These are phyloP conservation scores for Piromyces sp. DNA, from an alignment of 192 early-diverging fungal genomes.

Conservation along the genomic window DNA sequence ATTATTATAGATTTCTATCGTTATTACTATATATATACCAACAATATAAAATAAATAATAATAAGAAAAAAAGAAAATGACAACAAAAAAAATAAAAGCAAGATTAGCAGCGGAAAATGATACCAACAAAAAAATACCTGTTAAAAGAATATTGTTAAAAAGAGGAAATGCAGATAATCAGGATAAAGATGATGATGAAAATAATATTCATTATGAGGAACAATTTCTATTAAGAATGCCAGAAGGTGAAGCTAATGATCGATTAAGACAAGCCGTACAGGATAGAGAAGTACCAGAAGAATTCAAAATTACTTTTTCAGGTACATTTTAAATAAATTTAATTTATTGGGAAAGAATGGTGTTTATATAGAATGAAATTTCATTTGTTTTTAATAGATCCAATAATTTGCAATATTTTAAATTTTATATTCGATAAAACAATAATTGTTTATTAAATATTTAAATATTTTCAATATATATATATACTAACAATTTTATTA, in stretches of 20 bases:
- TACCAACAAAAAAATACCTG: neutral
- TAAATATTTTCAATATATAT: no score
- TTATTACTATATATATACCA: no score
- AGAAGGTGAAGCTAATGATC: conserved; percentile 22
- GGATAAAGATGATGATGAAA: conserved; percentile 35
- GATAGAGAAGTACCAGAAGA: conserved; percentile 23
- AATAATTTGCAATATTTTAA: no score
- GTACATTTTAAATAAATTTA: neutral
- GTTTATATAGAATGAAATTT: no score
- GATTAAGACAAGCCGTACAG: conserved; percentile 27
- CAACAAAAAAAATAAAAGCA: neutral
- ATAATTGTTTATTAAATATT: no score
- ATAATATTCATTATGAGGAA: conserved; percentile 58
- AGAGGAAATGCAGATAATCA: neutral
- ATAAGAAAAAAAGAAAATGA: neutral
- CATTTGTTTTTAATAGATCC: no score
- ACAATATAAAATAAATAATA: neutral
- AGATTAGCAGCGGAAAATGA: neutral
- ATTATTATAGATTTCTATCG: no score
- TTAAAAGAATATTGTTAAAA: neutral
- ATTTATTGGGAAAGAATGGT: no score
- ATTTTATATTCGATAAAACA: no score
- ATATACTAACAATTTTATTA: no score
- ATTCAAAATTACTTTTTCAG: conserved; percentile 12
- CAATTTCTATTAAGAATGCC: conserved; percentile 62